These are phyloP conservation scores for Amaranthus cruentus DNA, from an alignment of 148 eudicot genomes.

Conservation along the genomic window DNA sequence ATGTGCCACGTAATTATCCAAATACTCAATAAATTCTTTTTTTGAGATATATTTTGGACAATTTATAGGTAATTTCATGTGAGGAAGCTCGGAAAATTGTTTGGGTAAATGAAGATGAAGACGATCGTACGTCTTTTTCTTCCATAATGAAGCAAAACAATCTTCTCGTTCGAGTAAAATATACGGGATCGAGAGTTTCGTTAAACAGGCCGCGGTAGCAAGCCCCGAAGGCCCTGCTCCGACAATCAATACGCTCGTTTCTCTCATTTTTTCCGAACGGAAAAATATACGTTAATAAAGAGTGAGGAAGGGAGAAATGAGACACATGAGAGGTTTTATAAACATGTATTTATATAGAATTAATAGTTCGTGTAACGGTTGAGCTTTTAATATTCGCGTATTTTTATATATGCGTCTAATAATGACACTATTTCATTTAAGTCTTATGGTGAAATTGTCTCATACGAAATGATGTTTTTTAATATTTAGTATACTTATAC, in stretches of 20 bases:
- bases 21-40: constrained; percentile 40
- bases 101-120: constrained; percentile 72
- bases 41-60: constrained; percentile 44
- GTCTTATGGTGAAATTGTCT: too few relatives aligned
- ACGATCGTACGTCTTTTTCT: constrained; percentile 60
- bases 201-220: constrained; percentile 63
- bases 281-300: neutral
- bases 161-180: constrained; percentile 63
- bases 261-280: neutral
- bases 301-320: neutral
- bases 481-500: too few relatives aligned
- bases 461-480: too few relatives aligned
- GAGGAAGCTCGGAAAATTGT: constrained; percentile 51
- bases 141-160: constrained; percentile 65
- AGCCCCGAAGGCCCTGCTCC: constrained; percentile 88
- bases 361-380: too few relatives aligned
- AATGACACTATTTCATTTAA: too few relatives aligned
- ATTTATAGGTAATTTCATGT: constrained; percentile 33
- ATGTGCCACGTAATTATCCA: constrained; percentile 52
- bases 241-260: constrained; percentile 40
- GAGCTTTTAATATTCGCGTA: too few relatives aligned
- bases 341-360: too few relatives aligned
- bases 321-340: neutral
- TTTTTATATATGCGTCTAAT: too few relatives aligned
- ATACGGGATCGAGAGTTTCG: constrained; percentile 46